Evolutionary conservation across 805 yeast genomes (phyloP).

Genomic region (Debaryomyces maramus): DNA sequence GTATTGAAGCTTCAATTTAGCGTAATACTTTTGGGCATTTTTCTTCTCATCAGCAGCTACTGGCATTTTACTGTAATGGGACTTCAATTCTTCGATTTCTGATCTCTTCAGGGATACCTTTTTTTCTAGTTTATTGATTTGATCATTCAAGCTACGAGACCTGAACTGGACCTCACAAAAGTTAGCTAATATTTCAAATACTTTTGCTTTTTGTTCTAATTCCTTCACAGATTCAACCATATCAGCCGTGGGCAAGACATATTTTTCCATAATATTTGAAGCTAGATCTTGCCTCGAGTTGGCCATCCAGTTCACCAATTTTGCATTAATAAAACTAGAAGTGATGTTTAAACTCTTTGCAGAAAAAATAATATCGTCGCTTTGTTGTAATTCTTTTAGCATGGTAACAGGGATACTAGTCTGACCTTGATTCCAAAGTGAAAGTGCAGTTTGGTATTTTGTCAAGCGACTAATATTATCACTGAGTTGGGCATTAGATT

Average conservation of each 20-base stretch:
- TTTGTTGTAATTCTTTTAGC: conserved; percentile 30
- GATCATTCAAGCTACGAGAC: conserved; percentile 43
- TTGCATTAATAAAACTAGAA: conserved; percentile 28
- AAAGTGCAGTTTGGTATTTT: conserved; percentile 53
- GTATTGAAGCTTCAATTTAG: conserved; percentile 48
- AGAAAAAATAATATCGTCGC: conserved; percentile 14
- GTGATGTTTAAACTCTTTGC: conserved; percentile 19
- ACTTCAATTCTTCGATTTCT: conserved; percentile 52
- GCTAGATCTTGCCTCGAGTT: conserved; percentile 70
- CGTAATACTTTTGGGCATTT: conserved; percentile 52
- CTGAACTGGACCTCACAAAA: conserved; percentile 71
- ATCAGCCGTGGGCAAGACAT: conserved; percentile 50
- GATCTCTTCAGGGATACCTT: conserved; percentile 41
- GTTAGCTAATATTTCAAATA: conserved; percentile 61
- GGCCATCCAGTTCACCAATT: conserved; percentile 69
- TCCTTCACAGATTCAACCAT: conserved; percentile 13
- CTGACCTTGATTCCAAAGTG: conserved; percentile 67
- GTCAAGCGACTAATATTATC: conserved; percentile 22
- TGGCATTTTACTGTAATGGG: conserved; percentile 40
- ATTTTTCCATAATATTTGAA: conserved; percentile 52
- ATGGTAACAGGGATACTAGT: conserved; percentile 56
- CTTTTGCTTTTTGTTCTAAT: conserved; percentile 36
- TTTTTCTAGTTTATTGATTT: conserved; percentile 40
- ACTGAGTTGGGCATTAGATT: conserved; percentile 10
- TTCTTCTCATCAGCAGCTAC: conserved; percentile 48